These are phyloP conservation scores for Porodaedalea pini DNA, from an alignment of 1,284 basidiomycete genomes.

Conservation along the genomic window DNA sequence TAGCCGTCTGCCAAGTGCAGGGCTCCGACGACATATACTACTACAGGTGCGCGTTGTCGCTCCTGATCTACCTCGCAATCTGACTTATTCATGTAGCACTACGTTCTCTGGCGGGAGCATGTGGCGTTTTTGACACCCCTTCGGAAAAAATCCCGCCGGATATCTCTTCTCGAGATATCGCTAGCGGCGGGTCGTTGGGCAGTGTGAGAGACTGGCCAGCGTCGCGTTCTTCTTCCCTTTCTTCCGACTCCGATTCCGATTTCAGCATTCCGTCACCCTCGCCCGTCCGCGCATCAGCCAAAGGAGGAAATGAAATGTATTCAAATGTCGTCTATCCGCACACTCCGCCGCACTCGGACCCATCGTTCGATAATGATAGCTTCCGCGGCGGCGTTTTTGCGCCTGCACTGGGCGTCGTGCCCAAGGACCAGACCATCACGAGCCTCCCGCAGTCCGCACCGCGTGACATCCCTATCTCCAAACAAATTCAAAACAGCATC, in stretches of 20 bases:
- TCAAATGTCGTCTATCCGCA: constrained; percentile 17
- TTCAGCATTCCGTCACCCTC: constrained; percentile 37
- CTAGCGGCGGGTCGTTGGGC: constrained; percentile 71
- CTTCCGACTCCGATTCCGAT: constrained; percentile 41
- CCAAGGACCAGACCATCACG: constrained; percentile 19
- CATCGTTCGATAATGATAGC: constrained; percentile 1
- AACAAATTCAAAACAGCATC: background rate
- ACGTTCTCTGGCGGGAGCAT: constrained; percentile 21
- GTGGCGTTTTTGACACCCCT: constrained; percentile 90
- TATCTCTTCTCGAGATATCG: constrained; percentile 30
- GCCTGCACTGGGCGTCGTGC: constrained; percentile 31
- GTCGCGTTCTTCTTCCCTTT: constrained; percentile 33
- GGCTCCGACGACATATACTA: constrained; percentile 80
- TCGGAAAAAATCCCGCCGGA: constrained; percentile 86
- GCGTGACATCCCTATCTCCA: constrained; percentile 8
- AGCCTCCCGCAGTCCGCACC: constrained; percentile 11
- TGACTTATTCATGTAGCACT: constrained; percentile 14
- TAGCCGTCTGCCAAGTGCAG: constrained; percentile 78
- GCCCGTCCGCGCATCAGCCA: constrained; percentile 6
- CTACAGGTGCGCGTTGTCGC: constrained; percentile 64
- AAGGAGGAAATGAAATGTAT: constrained; percentile 4
- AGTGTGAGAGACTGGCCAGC: constrained; percentile 76
- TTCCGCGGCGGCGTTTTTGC: constrained; percentile 18
- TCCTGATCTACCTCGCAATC: constrained; percentile 39
- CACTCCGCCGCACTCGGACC: constrained; percentile 16